Conservation (phyloP, 352 stramenopile species). For the Globisporangium ultimum region DNA sequence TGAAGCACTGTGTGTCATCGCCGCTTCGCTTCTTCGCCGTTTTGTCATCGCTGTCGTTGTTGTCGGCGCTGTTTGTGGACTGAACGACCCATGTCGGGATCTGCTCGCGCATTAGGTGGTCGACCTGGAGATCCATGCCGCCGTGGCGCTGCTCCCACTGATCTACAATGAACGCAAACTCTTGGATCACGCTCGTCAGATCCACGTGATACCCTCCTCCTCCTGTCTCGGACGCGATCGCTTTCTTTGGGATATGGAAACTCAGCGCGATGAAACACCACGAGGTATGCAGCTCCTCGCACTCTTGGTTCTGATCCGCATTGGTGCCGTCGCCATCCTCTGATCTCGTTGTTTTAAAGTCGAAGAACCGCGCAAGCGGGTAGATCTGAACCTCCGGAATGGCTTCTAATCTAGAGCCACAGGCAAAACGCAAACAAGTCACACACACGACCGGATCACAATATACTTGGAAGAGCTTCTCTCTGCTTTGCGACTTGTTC, state of each 20-base stretch:
- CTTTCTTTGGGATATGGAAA: constrained; percentile 44
- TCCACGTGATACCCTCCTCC: constrained; percentile 42
- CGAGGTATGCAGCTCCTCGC: constrained; percentile 34
- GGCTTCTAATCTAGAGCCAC: constrained; percentile 45
- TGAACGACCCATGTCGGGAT: constrained; percentile 69
- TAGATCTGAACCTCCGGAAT: constrained; percentile 57
- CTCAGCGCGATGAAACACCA: constrained; percentile 79
- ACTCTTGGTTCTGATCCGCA: neutral
- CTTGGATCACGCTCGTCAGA: constrained; percentile 65
- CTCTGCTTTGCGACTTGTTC: neutral
- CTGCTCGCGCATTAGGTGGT: constrained; percentile 52
- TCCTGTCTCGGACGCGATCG: neutral
- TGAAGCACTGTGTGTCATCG: constrained; percentile 20
- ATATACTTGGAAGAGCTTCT: too few species aligned
- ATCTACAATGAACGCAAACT: constrained; percentile 74
- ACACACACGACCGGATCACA: constrained; percentile 1
- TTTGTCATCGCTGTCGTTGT: constrained; percentile 1
- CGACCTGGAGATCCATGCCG: constrained; percentile 82
- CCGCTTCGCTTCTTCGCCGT: constrained; percentile 12
- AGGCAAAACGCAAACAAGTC: neutral
- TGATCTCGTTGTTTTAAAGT: constrained; percentile 31
- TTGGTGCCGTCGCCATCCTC: constrained; percentile 2
- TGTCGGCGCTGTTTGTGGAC: constrained; percentile 19
- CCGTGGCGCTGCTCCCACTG: constrained; percentile 69
- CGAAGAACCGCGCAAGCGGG: constrained; percentile 82